Base-by-base conservation (phyloP, 2,329 filamentous ascomycete species). In the Colletotrichum ledebouriae region DNA sequence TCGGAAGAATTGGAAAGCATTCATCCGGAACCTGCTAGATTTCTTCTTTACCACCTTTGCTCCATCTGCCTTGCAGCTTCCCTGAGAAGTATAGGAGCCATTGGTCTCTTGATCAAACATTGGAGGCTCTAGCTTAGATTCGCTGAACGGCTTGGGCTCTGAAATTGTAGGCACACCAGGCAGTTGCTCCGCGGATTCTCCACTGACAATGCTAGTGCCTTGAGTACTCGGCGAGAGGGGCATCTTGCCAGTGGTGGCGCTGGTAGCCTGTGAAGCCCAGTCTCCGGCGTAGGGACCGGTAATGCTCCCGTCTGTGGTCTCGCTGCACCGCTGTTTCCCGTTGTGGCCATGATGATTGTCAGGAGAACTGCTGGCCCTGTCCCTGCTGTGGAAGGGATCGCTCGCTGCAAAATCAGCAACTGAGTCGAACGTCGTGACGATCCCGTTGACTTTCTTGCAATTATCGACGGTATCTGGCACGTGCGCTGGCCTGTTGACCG, bases 161-260 rank as follows among this genome's bases (percentile, higher is more conserved):
- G 81, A 80, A 29, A 83, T 75, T 22, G 79, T 80, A 0, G 82
- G 82, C 20, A 84, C 78, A 70, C 82, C 83, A 42, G 78, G 75
- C 3, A 82, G 81, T 17, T 82, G 83, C 53, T 89, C 87, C 61
- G 84, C 74, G 7, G 87, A 89, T 49, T 89, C 86, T 62, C 84
- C 83, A 77, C 88, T 90, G 71, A 88, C 84, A 70, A 90, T 87
- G 76, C 88, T 90, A 17, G 89, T 90, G 44, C 88, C 89, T 73
- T 89, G 84, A 3, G 89, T 90, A 75, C 88, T 90, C 2, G 89
- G 89, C 25, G 88, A 90, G 41, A 90, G 78, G 3, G 88, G 87
- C 84, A 89, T 85, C 77, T 89, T 89, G 57, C 87, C 85, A 1
- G 87, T 90, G 2, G 87, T 88, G 9, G 87, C 87, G 72, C 87